Percentiles rank a stretch among this genome's conserved stretches.
These are phyloP conservation scores for Fraxinus baroniana DNA, from an alignment of 305 asterid genomes.

Conservation along the genomic window DNA sequence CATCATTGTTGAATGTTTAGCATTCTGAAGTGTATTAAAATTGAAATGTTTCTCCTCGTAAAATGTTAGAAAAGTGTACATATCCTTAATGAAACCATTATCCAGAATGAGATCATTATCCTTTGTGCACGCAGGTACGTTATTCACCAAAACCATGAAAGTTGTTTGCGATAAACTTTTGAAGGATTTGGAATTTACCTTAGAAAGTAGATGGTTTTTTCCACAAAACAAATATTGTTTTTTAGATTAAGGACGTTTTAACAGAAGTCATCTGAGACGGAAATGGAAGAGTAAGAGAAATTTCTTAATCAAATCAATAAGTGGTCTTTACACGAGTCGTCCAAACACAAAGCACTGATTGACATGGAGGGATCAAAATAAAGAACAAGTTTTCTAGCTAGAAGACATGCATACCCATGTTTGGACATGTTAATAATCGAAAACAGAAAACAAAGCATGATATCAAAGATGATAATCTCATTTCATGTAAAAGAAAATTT, in stretches of 20 bases:
- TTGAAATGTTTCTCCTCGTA: too few relatives aligned
- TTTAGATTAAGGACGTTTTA: background rate
- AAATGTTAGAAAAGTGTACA: too few relatives aligned
- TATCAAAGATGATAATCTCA: conserved; percentile 35
- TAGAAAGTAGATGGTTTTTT: background rate
- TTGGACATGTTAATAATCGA: background rate
- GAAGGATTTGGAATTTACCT: background rate
- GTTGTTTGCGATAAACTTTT: too few relatives aligned
- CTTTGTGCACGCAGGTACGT: background rate
- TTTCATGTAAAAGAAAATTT: conserved; percentile 44
- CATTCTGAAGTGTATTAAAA: too few relatives aligned
- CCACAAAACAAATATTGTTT: background rate
- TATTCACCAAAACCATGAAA: background rate
- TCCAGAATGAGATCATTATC: background rate
- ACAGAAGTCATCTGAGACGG: background rate
- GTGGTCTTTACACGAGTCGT: background rate
- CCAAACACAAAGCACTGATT: background rate
- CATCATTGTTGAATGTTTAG: too few relatives aligned
- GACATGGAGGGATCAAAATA: background rate
- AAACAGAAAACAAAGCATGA: conserved; percentile 2
- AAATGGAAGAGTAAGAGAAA: background rate
- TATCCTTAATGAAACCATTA: too few relatives aligned
- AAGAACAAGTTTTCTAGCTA: background rate
- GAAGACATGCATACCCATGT: background rate
- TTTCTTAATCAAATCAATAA: background rate